Conservation (phyloP, 176 grass and related monocot genomes). For the Chloris gayana region DNA sequence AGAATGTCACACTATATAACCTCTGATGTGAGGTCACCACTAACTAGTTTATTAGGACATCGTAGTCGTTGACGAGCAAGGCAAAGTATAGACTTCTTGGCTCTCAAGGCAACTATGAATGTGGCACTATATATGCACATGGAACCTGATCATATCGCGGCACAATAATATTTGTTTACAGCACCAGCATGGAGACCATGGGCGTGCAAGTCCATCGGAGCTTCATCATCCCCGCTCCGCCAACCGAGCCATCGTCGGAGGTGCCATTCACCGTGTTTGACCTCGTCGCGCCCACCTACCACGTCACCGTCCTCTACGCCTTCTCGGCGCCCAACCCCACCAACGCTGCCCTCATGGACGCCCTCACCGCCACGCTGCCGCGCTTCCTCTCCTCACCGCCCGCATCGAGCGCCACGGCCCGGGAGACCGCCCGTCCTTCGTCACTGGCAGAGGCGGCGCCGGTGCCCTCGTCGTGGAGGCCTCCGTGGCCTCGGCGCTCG, state of each 20-base stretch:
- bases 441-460: slow-evolving; percentile 6
- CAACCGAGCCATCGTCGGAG: neutral
- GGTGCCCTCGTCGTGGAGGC: slow-evolving; percentile 50
- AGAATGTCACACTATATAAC: no score
- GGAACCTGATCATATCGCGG: no score
- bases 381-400: slow-evolving; percentile 50
- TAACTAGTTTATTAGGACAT: no score
- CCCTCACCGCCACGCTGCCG: slow-evolving; percentile 35
- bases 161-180: no score
- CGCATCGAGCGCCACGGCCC: neutral
- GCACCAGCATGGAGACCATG: no score
- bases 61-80: no score
- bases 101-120: no score
- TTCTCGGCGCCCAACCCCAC: slow-evolving; percentile 49
- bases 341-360: slow-evolving; percentile 19
- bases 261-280: slow-evolving; percentile 53
- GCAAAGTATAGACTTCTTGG: no score
- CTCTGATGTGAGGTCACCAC: no score
- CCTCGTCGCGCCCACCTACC: slow-evolving; percentile 53
- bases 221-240: no score
- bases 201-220: no score
- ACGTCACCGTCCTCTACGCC: slow-evolving; percentile 53
- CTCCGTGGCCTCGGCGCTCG: slow-evolving; percentile 38
- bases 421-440: neutral
- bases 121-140: no score